Percentiles rank a stretch among this genome's conserved stretches.
These are phyloP conservation scores for Blastobotrys elegans DNA, from an alignment of 1,139 yeast genomes.

Conservation along the genomic window DNA sequence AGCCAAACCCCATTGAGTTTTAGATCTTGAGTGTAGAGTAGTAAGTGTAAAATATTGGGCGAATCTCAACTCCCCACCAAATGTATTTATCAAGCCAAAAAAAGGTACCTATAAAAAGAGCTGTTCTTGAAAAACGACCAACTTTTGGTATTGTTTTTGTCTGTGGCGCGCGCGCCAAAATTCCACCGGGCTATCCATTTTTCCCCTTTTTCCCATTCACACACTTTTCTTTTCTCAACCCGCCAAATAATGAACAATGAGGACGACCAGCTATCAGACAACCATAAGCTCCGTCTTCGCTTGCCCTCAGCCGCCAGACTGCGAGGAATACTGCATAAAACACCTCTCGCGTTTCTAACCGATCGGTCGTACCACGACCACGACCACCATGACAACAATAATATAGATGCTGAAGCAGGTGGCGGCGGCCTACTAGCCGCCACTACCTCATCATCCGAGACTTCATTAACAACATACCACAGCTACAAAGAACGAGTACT, in stretches of 20 bases:
- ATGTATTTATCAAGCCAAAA: too few relatives aligned
- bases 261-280: not conserved
- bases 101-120: too few relatives aligned
- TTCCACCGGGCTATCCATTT: not conserved
- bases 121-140: too few relatives aligned
- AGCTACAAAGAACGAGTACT: not conserved
- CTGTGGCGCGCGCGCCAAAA: not conserved
- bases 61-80: too few relatives aligned
- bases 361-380: not conserved
- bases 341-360: conserved; percentile 7
- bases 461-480: not conserved
- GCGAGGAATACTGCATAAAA: conserved; percentile 7
- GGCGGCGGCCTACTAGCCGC: too few relatives aligned
- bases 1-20: conserved; percentile 11
- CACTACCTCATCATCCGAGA: not conserved
- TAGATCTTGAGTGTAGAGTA: too few relatives aligned
- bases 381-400: not conserved
- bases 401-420: too few relatives aligned
- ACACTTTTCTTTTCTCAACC: too few relatives aligned
- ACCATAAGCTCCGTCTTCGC: not conserved
- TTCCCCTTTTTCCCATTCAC: not conserved
- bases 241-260: too few relatives aligned
- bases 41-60: not conserved
- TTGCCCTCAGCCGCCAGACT: conserved; percentile 5
- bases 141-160: too few relatives aligned